Evolutionary conservation across 108 stramenopile species (phyloP).

Genomic region (Aurantiochytrium sp.): DNA sequence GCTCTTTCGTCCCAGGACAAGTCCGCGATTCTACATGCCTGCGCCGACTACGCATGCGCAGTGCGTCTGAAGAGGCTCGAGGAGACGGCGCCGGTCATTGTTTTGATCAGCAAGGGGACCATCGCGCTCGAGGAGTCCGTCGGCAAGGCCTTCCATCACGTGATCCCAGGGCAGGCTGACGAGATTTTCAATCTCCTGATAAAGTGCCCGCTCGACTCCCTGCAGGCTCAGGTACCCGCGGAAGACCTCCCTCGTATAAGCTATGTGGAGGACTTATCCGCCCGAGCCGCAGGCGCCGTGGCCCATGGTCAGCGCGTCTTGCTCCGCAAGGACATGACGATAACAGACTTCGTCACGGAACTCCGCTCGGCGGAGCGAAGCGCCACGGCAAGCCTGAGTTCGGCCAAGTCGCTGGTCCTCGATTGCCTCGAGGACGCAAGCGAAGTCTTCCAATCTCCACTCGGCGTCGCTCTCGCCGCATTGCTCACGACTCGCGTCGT

Average conservation of each 20-base stretch:
- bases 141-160: background rate
- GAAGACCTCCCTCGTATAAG: too few species aligned
- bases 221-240: too few species aligned
- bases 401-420: background rate
- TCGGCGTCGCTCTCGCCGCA: background rate
- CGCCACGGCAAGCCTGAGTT: background rate
- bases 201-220: too few species aligned
- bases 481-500: slow-evolving; percentile 19
- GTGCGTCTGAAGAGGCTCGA: background rate
- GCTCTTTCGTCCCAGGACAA: background rate
- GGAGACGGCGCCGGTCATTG: background rate
- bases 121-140: background rate
- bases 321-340: slow-evolving; percentile 24
- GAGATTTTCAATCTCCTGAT: too few species aligned
- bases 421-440: background rate
- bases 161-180: background rate
- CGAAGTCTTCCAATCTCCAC: background rate
- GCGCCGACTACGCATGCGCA: background rate
- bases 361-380: background rate
- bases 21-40: background rate
- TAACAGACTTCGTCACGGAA: background rate
- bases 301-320: background rate
- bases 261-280: background rate
- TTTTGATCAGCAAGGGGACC: background rate
- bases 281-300: background rate